These are phyloP conservation scores for Microbotryum lychnidis-dioicae DNA, from an alignment of 1,284 basidiomycete species.

Conservation along the genomic window DNA sequence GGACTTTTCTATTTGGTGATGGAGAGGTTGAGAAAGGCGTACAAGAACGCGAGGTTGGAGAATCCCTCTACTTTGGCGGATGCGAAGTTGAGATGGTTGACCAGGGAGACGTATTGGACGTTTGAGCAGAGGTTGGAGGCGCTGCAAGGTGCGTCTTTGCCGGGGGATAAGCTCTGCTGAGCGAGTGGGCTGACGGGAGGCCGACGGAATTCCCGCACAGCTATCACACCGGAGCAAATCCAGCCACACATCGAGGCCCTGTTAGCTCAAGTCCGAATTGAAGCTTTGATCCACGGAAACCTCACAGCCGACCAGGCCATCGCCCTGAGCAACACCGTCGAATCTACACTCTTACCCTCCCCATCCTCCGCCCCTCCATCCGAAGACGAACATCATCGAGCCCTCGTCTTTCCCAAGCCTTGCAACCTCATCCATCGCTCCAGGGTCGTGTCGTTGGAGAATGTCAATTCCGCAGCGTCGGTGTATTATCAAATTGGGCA, in stretches of 20 bases:
- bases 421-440: constrained; percentile 64
- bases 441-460: constrained; percentile 68
- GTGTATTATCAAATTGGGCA: constrained; percentile 50
- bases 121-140: constrained; percentile 71
- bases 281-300: constrained; percentile 79
- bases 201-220: constrained; percentile 40
- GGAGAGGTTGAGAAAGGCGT: constrained; percentile 55
- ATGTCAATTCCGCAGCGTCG: constrained; percentile 71
- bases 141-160: constrained; percentile 55
- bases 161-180: neutral
- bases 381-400: constrained; percentile 19
- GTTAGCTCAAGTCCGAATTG: constrained; percentile 60
- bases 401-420: constrained; percentile 31
- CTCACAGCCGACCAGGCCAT: constrained; percentile 48
- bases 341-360: constrained; percentile 53
- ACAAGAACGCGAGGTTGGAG: constrained; percentile 50
- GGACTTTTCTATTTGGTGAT: constrained; percentile 64
- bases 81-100: constrained; percentile 67
- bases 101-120: constrained; percentile 69
- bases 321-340: constrained; percentile 45
- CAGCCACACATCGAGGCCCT: constrained; percentile 57
- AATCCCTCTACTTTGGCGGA: constrained; percentile 71
- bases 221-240: constrained; percentile 64
- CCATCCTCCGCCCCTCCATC: constrained; percentile 9
- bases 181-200: neutral